Evolutionary conservation across 2,329 filamentous ascomycete genomes (phyloP).

Genomic region (Bipolaris sorokiniana): DNA sequence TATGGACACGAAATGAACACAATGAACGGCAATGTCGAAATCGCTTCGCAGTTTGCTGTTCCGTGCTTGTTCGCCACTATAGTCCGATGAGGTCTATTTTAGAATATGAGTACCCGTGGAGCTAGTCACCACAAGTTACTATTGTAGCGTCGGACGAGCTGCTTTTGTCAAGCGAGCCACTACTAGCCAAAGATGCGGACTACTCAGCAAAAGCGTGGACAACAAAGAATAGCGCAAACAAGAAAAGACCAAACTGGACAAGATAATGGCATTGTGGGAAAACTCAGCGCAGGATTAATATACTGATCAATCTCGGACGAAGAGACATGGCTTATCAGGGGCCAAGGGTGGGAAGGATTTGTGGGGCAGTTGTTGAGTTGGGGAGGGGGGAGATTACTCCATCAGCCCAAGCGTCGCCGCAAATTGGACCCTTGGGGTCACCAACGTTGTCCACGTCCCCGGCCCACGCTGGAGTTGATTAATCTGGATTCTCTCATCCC

Average conservation of each 20-base stretch:
- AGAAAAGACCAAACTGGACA: neutral
- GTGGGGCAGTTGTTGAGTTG: neutral
- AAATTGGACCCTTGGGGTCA: slow-evolving; percentile 9
- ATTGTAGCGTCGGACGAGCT: neutral
- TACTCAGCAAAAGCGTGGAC: neutral
- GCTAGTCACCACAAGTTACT: slow-evolving; percentile 8
- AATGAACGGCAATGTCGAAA: neutral
- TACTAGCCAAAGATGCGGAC: neutral
- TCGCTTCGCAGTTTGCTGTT: neutral
- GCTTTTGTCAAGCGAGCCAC: neutral
- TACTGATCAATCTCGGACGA: neutral
- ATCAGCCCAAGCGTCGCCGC: slow-evolving; percentile 1
- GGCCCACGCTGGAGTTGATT: neutral
- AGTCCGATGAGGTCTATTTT: slow-evolving; percentile 9
- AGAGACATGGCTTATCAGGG: slow-evolving; percentile 1
- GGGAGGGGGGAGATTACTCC: slow-evolving; percentile 11
- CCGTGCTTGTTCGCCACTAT: neutral
- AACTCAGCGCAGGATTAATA: neutral
- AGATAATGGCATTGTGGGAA: neutral
- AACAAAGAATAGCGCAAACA: neutral
- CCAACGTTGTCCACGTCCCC: neutral
- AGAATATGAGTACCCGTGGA: slow-evolving; percentile 8
- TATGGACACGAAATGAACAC: neutral
- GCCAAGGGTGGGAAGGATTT: neutral
- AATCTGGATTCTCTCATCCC: neutral